A percentile compares a stretch with the other conserved stretches of the same genome.
Conservation (phyloP, 805 yeast genomes). For the Cyberlindnera samutprakarnensis region DNA sequence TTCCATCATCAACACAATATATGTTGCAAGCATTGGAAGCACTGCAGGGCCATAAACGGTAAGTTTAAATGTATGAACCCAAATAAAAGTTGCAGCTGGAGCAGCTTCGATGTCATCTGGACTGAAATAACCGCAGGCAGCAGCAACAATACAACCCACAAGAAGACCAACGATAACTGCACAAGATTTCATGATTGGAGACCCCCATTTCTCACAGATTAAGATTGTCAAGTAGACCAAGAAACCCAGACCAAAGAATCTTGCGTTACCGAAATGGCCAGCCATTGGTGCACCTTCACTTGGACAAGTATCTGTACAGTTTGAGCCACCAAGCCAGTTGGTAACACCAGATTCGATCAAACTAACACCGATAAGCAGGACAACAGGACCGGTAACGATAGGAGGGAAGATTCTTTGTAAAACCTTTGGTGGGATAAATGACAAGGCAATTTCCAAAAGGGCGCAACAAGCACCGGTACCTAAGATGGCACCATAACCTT, state of each 20-base stretch:
- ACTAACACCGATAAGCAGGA: conserved; percentile 68
- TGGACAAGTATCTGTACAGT: conserved; percentile 46
- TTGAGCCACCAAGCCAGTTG: conserved; percentile 87
- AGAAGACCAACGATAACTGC: conserved; percentile 82
- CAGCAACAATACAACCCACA: conserved; percentile 88
- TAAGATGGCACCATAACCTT: conserved; percentile 81
- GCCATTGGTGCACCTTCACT: conserved; percentile 44
- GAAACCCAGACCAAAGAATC: conserved; percentile 83
- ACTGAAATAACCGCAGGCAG: conserved; percentile 79
- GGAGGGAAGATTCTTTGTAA: conserved; percentile 80
- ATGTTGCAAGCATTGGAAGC: conserved; percentile 78
- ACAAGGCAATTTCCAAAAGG: conserved; percentile 59
- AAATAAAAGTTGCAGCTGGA: conserved; percentile 75
- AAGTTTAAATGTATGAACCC: conserved; percentile 81
- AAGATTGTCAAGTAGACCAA: conserved; percentile 69
- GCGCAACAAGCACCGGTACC: conserved; percentile 80
- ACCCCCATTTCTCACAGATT: conserved; percentile 77
- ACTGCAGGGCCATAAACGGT: conserved; percentile 79
- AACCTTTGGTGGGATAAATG: conserved; percentile 68
- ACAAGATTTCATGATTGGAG: conserved; percentile 92
- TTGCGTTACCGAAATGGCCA: conserved; percentile 81
- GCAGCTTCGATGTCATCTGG: conserved; percentile 52
- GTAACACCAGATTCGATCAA: conserved; percentile 66
- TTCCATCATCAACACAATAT: conserved; percentile 80
- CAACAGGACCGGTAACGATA: conserved; percentile 90